phyloP scores from a whole-genome alignment of 163 green algal species.

The Trebouxia gelatinosa region DNA sequence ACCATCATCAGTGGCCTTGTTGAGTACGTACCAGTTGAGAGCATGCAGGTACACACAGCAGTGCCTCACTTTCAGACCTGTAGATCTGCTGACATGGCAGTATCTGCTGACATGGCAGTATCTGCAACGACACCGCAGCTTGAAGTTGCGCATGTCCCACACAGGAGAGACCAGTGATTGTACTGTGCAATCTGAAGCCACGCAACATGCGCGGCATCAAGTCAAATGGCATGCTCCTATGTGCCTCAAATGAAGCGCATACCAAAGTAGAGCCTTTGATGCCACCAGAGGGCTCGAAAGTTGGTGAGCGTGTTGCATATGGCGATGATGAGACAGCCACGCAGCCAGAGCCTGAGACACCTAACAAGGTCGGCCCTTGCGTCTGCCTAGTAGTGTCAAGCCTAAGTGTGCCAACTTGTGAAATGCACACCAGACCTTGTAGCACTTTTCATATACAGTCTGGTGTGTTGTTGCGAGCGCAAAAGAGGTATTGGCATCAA shows the following conservation, averaged over 20 bases:
- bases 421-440: not conserved
- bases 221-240: constrained; percentile 93
- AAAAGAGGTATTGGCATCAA: not conserved
- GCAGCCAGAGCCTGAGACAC: constrained; percentile 62
- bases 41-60: constrained; percentile 54
- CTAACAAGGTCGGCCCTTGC: constrained; percentile 66
- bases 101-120: no score
- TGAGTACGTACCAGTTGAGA: constrained; percentile 73
- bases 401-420: not conserved
- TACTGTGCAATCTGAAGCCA: constrained; percentile 95
- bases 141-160: no score
- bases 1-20: constrained; percentile 74
- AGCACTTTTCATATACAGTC: not conserved
- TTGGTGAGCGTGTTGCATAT: constrained; percentile 86
- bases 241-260: constrained; percentile 81
- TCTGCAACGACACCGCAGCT: no score
- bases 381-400: no score
- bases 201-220: constrained; percentile 94
- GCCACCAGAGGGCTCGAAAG: constrained; percentile 62
- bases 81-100: no score
- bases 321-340: constrained; percentile 56
- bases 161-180: constrained; percentile 64
- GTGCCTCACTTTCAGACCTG: not conserved
- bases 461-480: not conserved
- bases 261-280: constrained; percentile 83